Percentiles rank a stretch among this genome's conserved stretches.
Evolutionary conservation across 148 eudicot species (phyloP).

Genomic region (Chenopodium formosanum): DNA sequence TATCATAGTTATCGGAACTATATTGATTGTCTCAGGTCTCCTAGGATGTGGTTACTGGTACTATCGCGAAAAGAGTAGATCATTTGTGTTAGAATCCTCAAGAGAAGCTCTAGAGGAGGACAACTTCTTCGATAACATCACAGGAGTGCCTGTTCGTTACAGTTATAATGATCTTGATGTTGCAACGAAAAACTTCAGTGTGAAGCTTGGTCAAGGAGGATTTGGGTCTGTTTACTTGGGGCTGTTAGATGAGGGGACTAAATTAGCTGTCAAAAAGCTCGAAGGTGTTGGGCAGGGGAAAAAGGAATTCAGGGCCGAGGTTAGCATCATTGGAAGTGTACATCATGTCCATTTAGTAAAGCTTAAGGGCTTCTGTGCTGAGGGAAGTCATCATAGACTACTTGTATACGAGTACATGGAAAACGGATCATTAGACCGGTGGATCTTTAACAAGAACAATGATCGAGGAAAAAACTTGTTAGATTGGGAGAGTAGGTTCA

Average conservation of each 20-base stretch:
- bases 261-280: slow-evolving; percentile 36
- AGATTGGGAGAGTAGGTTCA: slow-evolving; percentile 35
- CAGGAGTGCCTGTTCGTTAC: slow-evolving; percentile 29
- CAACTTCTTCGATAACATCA: slow-evolving; percentile 16
- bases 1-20: slow-evolving; percentile 17
- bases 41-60: slow-evolving; percentile 19
- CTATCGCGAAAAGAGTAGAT: background rate
- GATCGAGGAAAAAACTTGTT: background rate
- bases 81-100: slow-evolving; percentile 5
- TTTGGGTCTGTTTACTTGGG: slow-evolving; percentile 38
- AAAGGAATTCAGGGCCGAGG: slow-evolving; percentile 37
- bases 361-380: slow-evolving; percentile 37
- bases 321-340: slow-evolving; percentile 35
- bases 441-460: slow-evolving; percentile 27
- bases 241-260: slow-evolving; percentile 24
- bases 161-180: slow-evolving; percentile 26
- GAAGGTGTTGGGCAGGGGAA: slow-evolving; percentile 36
- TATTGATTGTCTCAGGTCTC: slow-evolving; percentile 16
- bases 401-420: slow-evolving; percentile 30
- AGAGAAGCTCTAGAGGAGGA: slow-evolving; percentile 24
- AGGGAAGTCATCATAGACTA: slow-evolving; percentile 32
- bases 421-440: slow-evolving; percentile 31
- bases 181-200: slow-evolving; percentile 28
- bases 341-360: slow-evolving; percentile 37
- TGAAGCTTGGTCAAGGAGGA: slow-evolving; percentile 33